A percentile compares a stretch with the other conserved stretches of the same genome.
Conservation (phyloP, 2,329 filamentous ascomycete species). For the Periconia digitata region DNA sequence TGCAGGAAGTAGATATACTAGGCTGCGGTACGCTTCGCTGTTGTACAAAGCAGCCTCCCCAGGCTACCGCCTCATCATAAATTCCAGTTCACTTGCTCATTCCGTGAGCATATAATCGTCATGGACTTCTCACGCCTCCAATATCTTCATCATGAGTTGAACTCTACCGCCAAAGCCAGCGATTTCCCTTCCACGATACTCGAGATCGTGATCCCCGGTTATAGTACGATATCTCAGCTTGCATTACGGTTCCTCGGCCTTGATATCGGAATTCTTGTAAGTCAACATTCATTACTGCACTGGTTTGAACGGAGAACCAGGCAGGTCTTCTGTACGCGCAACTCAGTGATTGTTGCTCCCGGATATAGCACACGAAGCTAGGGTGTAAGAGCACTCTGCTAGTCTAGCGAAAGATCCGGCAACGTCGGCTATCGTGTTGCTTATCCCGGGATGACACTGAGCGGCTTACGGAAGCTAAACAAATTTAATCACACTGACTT, state of each 20-base stretch:
- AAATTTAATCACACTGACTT: too few relatives aligned
- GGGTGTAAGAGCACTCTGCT: not conserved
- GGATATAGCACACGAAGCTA: not conserved
- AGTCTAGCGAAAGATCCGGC: not conserved
- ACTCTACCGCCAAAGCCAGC: slow-evolving; percentile 20
- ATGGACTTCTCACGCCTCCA: slow-evolving; percentile 28
- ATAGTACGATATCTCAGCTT: slow-evolving; percentile 50
- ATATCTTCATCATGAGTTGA: slow-evolving; percentile 16
- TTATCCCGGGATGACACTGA: not conserved
- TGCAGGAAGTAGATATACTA: too few relatives aligned
- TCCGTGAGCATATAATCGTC: not conserved
- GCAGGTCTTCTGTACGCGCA: not conserved
- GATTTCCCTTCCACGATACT: slow-evolving; percentile 50
- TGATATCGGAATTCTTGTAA: slow-evolving; percentile 51
- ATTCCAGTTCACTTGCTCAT: not conserved
- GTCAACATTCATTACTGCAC: not conserved
- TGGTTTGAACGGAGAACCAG: not conserved
- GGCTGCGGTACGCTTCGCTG: too few relatives aligned
- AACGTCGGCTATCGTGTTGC: not conserved
- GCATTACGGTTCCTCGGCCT: slow-evolving; percentile 47
- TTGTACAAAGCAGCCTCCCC: too few relatives aligned
- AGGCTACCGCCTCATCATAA: too few relatives aligned
- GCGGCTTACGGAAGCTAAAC: not conserved
- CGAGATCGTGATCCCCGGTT: slow-evolving; percentile 55
- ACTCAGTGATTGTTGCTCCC: not conserved